Evolutionary conservation across 2,329 filamentous ascomycete species (phyloP).

Genomic region (Neurospora sp.): DNA sequence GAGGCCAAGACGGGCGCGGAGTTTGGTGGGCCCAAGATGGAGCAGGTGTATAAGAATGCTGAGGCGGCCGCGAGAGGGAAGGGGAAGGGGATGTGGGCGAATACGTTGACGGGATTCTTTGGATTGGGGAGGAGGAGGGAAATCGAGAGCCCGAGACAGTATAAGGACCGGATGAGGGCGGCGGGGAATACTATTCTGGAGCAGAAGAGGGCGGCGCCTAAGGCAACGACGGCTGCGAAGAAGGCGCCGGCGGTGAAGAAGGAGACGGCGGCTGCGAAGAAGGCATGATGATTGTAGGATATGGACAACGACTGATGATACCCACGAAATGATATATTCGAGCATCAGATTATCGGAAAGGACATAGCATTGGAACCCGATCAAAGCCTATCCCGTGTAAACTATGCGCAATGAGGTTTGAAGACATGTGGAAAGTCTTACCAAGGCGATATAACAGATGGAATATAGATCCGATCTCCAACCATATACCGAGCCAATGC

Average conservation of each 20-base stretch:
- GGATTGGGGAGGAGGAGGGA: constrained; percentile 10
- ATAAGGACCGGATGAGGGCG: constrained; percentile 53
- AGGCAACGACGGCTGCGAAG: not conserved
- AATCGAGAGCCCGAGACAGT: constrained; percentile 76
- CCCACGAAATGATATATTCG: not conserved
- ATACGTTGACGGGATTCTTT: constrained; percentile 37
- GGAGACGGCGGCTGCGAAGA: not conserved
- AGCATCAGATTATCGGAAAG: not conserved
- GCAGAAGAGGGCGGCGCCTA: constrained; percentile 15
- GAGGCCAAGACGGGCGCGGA: constrained; percentile 86
- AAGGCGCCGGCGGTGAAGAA: not conserved
- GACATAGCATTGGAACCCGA: not conserved
- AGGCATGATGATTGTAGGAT: not conserved
- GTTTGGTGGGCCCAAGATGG: constrained; percentile 61
- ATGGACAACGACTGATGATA: not conserved
- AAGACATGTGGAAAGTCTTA: not conserved
- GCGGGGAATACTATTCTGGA: constrained; percentile 4
- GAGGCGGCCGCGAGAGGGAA: constrained; percentile 57
- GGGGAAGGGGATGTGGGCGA: constrained; percentile 67
- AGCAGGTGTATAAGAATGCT: constrained; percentile 53
- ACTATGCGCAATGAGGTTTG: not conserved
- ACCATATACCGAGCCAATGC: not conserved
- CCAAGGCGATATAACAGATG: not conserved
- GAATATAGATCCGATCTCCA: not conserved
- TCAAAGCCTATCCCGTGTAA: not conserved